Evolutionary conservation across 2,329 filamentous ascomycete genomes (phyloP).

Genomic region (Xylariales sp.): DNA sequence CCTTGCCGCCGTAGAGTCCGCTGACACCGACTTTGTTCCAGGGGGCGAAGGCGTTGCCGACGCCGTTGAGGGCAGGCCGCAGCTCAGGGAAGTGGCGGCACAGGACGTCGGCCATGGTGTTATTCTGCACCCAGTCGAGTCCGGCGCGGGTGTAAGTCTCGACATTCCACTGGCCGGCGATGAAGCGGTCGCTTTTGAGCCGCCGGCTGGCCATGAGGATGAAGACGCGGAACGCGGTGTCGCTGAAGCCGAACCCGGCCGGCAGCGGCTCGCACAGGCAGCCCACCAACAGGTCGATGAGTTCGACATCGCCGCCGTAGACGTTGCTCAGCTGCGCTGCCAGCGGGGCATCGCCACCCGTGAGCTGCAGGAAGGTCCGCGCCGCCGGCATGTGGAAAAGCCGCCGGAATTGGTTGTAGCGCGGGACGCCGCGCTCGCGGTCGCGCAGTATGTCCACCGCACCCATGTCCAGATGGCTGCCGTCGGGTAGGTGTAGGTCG

Average conservation of each 20-base stretch:
- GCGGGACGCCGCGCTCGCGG: slow-evolving; percentile 40
- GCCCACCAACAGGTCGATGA: slow-evolving; percentile 37
- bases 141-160: slow-evolving; percentile 35
- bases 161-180: slow-evolving; percentile 34
- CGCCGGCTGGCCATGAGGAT: slow-evolving; percentile 38
- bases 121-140: slow-evolving; percentile 36
- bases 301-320: slow-evolving; percentile 35
- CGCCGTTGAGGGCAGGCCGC: slow-evolving; percentile 21
- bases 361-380: slow-evolving; percentile 32
- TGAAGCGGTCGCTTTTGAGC: slow-evolving; percentile 40
- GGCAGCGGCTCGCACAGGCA: slow-evolving; percentile 36
- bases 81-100: slow-evolving; percentile 37
- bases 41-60: slow-evolving; percentile 27
- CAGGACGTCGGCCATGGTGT: slow-evolving; percentile 37
- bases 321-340: slow-evolving; percentile 30
- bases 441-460: slow-evolving; percentile 42
- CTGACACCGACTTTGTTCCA: slow-evolving; percentile 23
- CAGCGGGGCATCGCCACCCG: slow-evolving; percentile 30
- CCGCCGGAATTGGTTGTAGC: slow-evolving; percentile 39
- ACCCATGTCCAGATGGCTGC: slow-evolving; percentile 34
- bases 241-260: slow-evolving; percentile 40
- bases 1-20: slow-evolving; percentile 16
- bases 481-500: slow-evolving; percentile 34
- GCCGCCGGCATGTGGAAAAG: slow-evolving; percentile 33
- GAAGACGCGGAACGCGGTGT: slow-evolving; percentile 42